Evolutionary conservation across 768 basidiomycete genomes (phyloP).

Genomic region (Xerocomus brunneocitrinus): DNA sequence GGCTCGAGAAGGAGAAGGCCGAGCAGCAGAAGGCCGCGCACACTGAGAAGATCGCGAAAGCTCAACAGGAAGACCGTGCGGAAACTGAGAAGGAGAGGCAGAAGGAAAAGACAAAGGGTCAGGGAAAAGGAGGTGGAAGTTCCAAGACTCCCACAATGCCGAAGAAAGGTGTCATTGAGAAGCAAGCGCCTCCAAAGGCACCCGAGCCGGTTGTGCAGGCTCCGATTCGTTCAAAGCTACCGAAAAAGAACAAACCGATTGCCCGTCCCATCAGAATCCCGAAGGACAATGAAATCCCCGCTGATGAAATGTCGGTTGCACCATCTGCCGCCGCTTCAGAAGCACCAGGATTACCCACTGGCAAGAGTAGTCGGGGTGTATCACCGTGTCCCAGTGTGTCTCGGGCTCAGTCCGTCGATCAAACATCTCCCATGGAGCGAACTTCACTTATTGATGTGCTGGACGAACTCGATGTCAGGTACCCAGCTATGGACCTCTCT

Average conservation of each 20-base stretch:
- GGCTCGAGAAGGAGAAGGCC: conserved; percentile 34
- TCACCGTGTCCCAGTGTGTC: conserved; percentile 54
- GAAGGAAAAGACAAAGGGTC: conserved; percentile 28
- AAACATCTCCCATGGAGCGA: conserved; percentile 38
- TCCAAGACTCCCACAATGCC: conserved; percentile 18
- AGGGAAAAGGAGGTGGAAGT: conserved; percentile 20
- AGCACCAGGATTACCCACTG: conserved; percentile 34
- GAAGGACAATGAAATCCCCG: conserved; percentile 50
- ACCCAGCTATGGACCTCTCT: conserved; percentile 60
- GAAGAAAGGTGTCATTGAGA: conserved; percentile 19
- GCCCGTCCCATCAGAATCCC: conserved; percentile 54
- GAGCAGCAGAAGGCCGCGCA: conserved; percentile 31
- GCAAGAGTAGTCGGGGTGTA: conserved; percentile 27
- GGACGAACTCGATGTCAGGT: conserved; percentile 58
- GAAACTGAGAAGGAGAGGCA: conserved; percentile 24
- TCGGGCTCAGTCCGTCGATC: conserved; percentile 58
- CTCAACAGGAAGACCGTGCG: conserved; percentile 29
- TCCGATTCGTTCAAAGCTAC: conserved; percentile 75
- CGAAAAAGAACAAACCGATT: conserved; percentile 74
- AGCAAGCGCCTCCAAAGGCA: conserved; percentile 16
- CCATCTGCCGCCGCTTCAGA: conserved; percentile 49
- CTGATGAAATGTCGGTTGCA: conserved; percentile 40
- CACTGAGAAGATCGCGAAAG: conserved; percentile 32
- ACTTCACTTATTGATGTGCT: conserved; percentile 61
- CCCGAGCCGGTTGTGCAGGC: conserved; percentile 50